Base-by-base conservation (phyloP, 257 asterid species). In the Capsicum baccatum region DNA sequence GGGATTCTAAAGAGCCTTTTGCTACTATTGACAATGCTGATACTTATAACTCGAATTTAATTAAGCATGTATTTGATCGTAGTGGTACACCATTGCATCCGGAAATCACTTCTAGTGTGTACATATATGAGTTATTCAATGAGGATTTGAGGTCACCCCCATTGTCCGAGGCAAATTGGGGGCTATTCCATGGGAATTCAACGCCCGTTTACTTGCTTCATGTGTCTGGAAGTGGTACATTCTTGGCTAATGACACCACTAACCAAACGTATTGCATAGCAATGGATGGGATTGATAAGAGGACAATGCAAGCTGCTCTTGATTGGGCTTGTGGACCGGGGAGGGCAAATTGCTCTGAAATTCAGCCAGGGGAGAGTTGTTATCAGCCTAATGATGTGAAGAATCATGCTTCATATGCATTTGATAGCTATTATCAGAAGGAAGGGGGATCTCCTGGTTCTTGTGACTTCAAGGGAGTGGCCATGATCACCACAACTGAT, bases 291-390 rank as follows among this genome's bases (percentile, higher is more conserved):
- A 26, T 91, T 11, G 99, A 97, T 89, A 54, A 59, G 16, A 93
- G 85, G 88, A 94, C 94, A 4, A 79, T 97, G 91, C 99, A 97
- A 89, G 84, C 99, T 39, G 99, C 99, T 19, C 90, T 95, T 86
- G 99, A 97, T 78, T 97, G 99, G 99, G 97, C 99, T 33, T 97
- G 99, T 85, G 99, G 99, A 44, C 97, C 97, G 1, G 99, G 99
- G 85, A 89, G 97, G 86, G 96, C 99, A 44, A 97, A 94, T 86
- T 97, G 99, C 86, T 90, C 98, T 4, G 98, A 95, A 83, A 92
- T 97, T 88, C 99, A 97, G 86, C 97, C 98, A 0, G 99, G 99
- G 84, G 92, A 97, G 92, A 93, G 92, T 64, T 97, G 99, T 86
- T 97, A 95, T 79, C 93, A 89, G 93, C 98, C 99, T 19, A 95